phyloP scores from a whole-genome alignment of 2,329 filamentous ascomycete species.

The Venturia carpophila region DNA sequence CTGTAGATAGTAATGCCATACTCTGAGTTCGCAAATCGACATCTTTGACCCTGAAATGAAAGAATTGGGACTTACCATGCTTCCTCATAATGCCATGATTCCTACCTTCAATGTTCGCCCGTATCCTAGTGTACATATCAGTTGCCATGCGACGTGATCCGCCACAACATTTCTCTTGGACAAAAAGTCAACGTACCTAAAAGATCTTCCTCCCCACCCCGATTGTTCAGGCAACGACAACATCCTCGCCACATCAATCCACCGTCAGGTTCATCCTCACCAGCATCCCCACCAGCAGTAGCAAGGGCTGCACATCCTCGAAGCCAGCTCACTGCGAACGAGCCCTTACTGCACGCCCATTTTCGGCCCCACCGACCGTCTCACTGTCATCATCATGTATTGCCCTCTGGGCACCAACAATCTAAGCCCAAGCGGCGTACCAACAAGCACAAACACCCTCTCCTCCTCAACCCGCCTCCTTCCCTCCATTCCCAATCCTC shows the following conservation, averaged over 20 bases:
- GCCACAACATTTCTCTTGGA: not conserved
- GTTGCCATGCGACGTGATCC: not conserved
- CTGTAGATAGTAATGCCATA: not conserved
- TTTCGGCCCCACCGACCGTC: not conserved
- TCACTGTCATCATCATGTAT: not conserved
- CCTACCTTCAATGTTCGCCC: not conserved
- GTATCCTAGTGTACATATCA: not conserved
- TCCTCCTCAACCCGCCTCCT: not conserved
- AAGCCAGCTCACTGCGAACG: not conserved
- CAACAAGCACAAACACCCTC: not conserved
- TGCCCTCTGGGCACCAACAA: not conserved
- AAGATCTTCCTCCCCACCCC: not conserved
- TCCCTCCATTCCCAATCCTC: not conserved
- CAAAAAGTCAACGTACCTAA: not conserved
- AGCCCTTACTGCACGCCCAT: not conserved
- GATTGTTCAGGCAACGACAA: not conserved
- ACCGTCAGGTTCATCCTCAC: not conserved
- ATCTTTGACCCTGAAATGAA: not conserved
- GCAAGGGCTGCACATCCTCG: not conserved
- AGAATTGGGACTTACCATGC: not conserved
- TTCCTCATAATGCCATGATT: not conserved
- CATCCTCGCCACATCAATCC: not conserved
- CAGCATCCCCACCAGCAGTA: not conserved
- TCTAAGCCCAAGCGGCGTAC: not conserved
- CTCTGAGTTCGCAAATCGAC: not conserved